These are phyloP conservation scores for Asterophora lycoperdoides DNA, from an alignment of 768 basidiomycete species.

Conservation along the genomic window DNA sequence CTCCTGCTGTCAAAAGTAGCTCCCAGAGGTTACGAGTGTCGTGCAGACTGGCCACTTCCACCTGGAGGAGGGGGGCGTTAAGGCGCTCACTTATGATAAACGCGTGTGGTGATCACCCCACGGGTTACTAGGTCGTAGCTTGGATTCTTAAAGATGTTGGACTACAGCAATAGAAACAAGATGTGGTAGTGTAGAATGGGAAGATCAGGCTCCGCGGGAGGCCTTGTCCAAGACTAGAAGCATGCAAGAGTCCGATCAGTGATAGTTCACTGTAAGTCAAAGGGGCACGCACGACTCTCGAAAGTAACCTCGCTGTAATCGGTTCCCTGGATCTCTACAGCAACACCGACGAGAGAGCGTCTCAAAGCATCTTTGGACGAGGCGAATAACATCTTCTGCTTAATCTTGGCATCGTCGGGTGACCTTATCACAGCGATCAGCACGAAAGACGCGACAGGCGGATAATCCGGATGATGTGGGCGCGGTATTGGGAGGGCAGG, in stretches of 20 bases:
- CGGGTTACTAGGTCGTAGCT: neutral
- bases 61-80: too few relatives aligned
- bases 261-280: neutral
- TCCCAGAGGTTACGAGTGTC: too few relatives aligned
- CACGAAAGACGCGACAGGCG: neutral
- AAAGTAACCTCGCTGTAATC: conserved; percentile 69
- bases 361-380: conserved; percentile 82
- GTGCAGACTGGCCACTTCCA: too few relatives aligned
- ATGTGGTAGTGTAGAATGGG: conserved; percentile 1
- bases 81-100: too few relatives aligned
- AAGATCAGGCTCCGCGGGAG: conserved; percentile 21
- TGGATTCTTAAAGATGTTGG: conserved; percentile 10
- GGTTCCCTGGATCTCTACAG: conserved; percentile 82
- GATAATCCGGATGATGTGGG: neutral
- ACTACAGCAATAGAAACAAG: conserved; percentile 8
- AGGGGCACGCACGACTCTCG: conserved; percentile 53
- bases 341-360: conserved; percentile 69
- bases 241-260: neutral
- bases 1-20: too few relatives aligned
- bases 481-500: neutral
- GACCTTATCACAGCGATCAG: conserved; percentile 54
- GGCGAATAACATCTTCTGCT: conserved; percentile 91
- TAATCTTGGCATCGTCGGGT: conserved; percentile 81
- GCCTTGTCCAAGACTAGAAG: conserved; percentile 31
- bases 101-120: neutral